Evolutionary conservation across 2,329 filamentous ascomycete genomes (phyloP).

Genomic region (Dothistroma septosporum): DNA sequence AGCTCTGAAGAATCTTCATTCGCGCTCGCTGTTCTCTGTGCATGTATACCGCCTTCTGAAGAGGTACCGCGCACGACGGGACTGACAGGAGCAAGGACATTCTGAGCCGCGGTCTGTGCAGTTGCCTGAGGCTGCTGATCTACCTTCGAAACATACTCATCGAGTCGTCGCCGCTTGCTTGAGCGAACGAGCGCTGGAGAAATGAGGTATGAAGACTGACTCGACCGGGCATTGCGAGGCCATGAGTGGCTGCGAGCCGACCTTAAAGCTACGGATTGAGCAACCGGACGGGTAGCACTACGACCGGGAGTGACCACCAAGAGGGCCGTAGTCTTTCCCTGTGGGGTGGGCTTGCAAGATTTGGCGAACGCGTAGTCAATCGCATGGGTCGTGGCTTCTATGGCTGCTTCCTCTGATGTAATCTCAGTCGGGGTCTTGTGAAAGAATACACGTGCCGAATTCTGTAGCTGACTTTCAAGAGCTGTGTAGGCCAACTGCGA

Average conservation of each 20-base stretch:
- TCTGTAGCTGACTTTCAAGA: slow-evolving; percentile 40
- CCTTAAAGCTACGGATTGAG: not conserved
- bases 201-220: slow-evolving; percentile 27
- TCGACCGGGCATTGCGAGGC: not conserved
- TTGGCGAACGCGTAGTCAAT: not conserved
- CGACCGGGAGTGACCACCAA: not conserved
- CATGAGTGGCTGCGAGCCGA: not conserved
- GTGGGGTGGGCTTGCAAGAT: not conserved
- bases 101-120: not conserved
- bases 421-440: slow-evolving; percentile 2
- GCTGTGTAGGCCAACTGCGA: slow-evolving; percentile 42
- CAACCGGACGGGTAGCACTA: not conserved
- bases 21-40: slow-evolving; percentile 4
- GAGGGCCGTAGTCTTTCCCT: not conserved
- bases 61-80: not conserved
- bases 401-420: not conserved
- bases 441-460: not conserved
- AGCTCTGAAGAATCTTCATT: slow-evolving; percentile 31
- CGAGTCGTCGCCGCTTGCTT: not conserved
- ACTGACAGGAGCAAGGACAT: not conserved
- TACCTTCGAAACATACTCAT: not conserved
- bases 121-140: not conserved
- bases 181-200: slow-evolving; percentile 15
- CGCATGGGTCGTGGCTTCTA: not conserved
- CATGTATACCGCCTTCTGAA: not conserved